Percentiles rank a stretch among this genome's conserved stretches.
Evolutionary conservation across 768 basidiomycete genomes (phyloP).

Genomic region (Gyrodon lividus): DNA sequence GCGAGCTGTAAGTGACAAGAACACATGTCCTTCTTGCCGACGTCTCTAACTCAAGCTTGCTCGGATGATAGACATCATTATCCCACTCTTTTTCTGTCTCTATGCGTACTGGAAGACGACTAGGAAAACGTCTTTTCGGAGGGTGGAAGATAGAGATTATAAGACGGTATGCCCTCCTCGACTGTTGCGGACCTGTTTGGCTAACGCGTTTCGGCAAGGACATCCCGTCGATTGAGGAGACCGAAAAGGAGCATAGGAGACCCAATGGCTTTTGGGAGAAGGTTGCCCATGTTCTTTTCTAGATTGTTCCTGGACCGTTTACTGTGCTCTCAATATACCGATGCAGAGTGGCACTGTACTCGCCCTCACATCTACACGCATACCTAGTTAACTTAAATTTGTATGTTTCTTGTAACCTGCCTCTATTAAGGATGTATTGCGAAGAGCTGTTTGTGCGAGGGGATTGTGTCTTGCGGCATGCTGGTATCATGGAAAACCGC

Average conservation of each 20-base stretch:
- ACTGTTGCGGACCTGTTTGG: neutral
- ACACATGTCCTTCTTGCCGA: neutral
- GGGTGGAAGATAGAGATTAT: constrained; percentile 67
- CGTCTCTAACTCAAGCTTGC: constrained; percentile 1
- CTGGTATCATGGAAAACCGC: too few species aligned
- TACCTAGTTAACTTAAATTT: too few species aligned
- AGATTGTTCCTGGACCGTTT: neutral
- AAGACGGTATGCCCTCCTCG: constrained; percentile 46
- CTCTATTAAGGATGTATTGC: too few species aligned
- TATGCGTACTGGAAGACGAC: constrained; percentile 22
- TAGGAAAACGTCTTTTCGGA: constrained; percentile 40
- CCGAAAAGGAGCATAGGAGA: constrained; percentile 51
- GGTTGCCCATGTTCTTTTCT: constrained; percentile 54
- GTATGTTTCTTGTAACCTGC: too few species aligned
- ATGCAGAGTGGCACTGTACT: too few species aligned
- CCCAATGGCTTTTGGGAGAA: constrained; percentile 52
- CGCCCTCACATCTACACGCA: too few species aligned
- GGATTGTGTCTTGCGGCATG: too few species aligned
- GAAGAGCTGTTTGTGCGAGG: too few species aligned
- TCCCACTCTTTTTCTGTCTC: constrained; percentile 19
- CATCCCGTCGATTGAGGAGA: constrained; percentile 67
- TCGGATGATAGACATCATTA: constrained; percentile 33
- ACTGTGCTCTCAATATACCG: too few species aligned
- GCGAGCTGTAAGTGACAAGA: constrained; percentile 38
- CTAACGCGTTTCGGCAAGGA: constrained; percentile 38